phyloP scores from a whole-genome alignment of 2,329 filamentous ascomycete species.

The Coniochaeta pulveracea region DNA sequence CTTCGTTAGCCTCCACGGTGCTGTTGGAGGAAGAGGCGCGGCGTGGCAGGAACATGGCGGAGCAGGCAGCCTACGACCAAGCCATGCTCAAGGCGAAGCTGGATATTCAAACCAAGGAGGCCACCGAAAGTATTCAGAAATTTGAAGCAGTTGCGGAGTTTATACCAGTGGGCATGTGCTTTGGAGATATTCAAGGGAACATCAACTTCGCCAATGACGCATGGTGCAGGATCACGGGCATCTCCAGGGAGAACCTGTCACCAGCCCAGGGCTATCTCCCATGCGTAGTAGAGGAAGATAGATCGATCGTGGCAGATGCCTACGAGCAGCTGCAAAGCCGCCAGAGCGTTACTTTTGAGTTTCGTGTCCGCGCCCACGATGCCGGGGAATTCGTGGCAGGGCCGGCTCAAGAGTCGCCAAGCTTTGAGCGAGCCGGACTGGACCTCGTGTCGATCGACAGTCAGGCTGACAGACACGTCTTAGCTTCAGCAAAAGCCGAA shows the following conservation, averaged over 20 bases:
- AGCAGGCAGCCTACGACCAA: slow-evolving; percentile 55
- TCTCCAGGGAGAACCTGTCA: slow-evolving; percentile 18
- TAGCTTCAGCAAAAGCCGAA: slow-evolving; percentile 36
- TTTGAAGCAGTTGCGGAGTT: slow-evolving; percentile 64
- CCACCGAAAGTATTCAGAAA: slow-evolving; percentile 45
- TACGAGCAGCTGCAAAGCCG: slow-evolving; percentile 27
- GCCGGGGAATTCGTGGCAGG: slow-evolving; percentile 13
- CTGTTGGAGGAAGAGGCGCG: slow-evolving; percentile 61
- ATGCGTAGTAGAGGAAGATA: slow-evolving; percentile 35
- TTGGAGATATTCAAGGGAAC: slow-evolving; percentile 51
- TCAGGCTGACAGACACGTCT: slow-evolving; percentile 27
- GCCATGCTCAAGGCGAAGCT: slow-evolving; percentile 56
- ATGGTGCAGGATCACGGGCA: slow-evolving; percentile 43
- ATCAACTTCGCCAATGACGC: slow-evolving; percentile 63
- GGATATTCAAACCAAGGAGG: slow-evolving; percentile 39
- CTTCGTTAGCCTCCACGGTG: slow-evolving; percentile 58
- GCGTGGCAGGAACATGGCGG: slow-evolving; percentile 41
- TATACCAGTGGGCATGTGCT: slow-evolving; percentile 64
- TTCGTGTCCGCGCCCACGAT: slow-evolving; percentile 25
- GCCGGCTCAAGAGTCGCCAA: slow-evolving; percentile 21
- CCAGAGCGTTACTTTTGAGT: slow-evolving; percentile 33
- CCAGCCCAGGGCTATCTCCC: slow-evolving; percentile 24
- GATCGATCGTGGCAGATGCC: slow-evolving; percentile 24
- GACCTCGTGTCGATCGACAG: slow-evolving; percentile 21
- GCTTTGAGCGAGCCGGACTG: slow-evolving; percentile 22